These are phyloP conservation scores for Candida sojae DNA, from an alignment of 1,139 yeast species.

Conservation along the genomic window DNA sequence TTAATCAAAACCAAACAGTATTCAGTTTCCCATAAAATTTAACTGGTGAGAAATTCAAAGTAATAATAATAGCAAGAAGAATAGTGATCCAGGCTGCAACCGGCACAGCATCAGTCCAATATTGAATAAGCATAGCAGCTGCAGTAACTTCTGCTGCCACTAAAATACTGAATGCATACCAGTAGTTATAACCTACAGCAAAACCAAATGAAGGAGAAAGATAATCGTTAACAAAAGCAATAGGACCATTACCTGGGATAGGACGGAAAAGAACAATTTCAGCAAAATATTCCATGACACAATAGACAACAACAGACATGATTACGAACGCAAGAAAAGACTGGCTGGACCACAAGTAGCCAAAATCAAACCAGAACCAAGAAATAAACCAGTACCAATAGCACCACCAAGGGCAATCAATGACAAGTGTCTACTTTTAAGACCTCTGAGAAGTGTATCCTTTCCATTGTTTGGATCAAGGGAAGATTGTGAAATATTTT, in stretches of 20 bases:
- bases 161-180: slow-evolving; percentile 51
- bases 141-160: slow-evolving; percentile 55
- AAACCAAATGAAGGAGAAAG: slow-evolving; percentile 41
- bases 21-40: slow-evolving; percentile 65
- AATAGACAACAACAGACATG: slow-evolving; percentile 53
- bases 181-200: slow-evolving; percentile 51
- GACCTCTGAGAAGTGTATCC: slow-evolving; percentile 32
- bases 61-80: slow-evolving; percentile 39
- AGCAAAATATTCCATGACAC: slow-evolving; percentile 58
- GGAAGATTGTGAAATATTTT: neutral
- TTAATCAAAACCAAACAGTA: slow-evolving; percentile 66
- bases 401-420: slow-evolving; percentile 43
- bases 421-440: slow-evolving; percentile 40
- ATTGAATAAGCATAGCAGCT: slow-evolving; percentile 53
- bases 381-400: slow-evolving; percentile 44
- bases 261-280: slow-evolving; percentile 67
- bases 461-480: neutral
- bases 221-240: slow-evolving; percentile 37
- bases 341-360: slow-evolving; percentile 53
- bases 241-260: slow-evolving; percentile 46
- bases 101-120: slow-evolving; percentile 55
- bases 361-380: slow-evolving; percentile 51
- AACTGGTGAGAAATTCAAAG: slow-evolving; percentile 46
- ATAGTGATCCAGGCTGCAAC: slow-evolving; percentile 59
- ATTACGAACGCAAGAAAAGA: slow-evolving; percentile 50